Conservation (phyloP, 169 alveolate genomes). For the Plasmodium malariae region DNA sequence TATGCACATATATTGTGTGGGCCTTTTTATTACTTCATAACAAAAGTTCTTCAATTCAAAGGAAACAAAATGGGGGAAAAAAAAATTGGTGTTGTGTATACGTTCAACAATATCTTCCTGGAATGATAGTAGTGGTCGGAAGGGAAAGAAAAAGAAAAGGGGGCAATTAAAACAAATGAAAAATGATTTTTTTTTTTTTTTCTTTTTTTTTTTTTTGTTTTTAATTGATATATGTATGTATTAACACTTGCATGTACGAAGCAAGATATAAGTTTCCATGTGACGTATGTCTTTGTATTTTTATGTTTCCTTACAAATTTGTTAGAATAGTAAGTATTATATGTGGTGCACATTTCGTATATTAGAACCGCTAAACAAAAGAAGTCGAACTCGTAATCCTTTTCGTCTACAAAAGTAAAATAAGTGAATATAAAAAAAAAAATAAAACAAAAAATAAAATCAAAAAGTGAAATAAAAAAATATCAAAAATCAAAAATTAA, state of each 20-base stretch:
- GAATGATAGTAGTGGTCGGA: not conserved
- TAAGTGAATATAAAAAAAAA: not conserved
- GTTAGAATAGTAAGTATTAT: slow-evolving; percentile 66
- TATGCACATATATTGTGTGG: not conserved
- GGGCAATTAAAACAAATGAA: not conserved
- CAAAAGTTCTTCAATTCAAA: slow-evolving; percentile 69
- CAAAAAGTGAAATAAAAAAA: not conserved
- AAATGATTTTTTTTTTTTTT: not conserved
- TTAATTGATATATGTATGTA: not conserved
- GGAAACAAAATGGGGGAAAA: slow-evolving; percentile 75
- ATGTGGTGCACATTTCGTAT: slow-evolving; percentile 73
- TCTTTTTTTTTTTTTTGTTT: not conserved
- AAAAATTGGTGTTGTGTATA: slow-evolving; percentile 48
- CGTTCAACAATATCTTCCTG: slow-evolving; percentile 48
- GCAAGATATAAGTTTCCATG: not conserved
- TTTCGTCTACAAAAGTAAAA: slow-evolving; percentile 28
- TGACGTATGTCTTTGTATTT: not conserved
- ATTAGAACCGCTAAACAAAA: slow-evolving; percentile 56
- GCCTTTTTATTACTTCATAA: slow-evolving; percentile 34
- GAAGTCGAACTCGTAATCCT: slow-evolving; percentile 67
- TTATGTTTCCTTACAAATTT: slow-evolving; percentile 17
- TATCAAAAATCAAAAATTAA: not conserved
- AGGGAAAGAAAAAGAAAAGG: not conserved
- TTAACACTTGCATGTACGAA: not conserved
- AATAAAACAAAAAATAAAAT: not conserved